Conservation (phyloP, 352 stramenopile species). For the Pythium rhizo-oryzae region DNA sequence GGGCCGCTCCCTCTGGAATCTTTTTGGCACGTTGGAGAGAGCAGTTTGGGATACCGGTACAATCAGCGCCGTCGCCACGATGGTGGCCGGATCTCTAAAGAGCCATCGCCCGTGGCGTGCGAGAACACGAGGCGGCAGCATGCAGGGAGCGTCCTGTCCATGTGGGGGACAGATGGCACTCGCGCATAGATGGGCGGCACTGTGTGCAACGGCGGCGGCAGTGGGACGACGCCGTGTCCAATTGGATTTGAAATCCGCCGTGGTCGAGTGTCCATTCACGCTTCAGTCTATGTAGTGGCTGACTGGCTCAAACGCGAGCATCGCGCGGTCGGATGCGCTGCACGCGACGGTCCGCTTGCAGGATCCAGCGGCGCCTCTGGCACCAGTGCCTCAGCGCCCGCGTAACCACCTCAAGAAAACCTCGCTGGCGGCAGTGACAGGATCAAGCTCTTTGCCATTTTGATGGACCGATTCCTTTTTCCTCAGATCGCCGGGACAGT, state of each 20-base stretch:
- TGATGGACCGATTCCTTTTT: background rate
- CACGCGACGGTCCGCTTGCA: background rate
- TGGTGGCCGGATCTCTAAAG: background rate
- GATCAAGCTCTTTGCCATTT: background rate
- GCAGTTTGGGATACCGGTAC: too few species aligned
- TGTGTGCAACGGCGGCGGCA: constrained; percentile 3
- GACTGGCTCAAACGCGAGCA: background rate
- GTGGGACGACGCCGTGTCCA: background rate
- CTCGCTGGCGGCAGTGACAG: background rate
- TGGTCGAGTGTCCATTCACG: background rate
- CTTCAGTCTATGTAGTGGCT: constrained; percentile 12
- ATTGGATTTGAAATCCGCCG: background rate
- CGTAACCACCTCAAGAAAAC: constrained; percentile 1
- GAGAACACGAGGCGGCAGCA: background rate
- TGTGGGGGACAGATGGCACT: background rate
- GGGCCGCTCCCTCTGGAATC: background rate
- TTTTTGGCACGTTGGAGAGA: background rate
- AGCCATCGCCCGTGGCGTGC: background rate
- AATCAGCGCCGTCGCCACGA: background rate
- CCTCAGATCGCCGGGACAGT: background rate
- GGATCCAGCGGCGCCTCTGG: background rate
- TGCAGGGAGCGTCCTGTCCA: background rate
- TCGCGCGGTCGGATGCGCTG: background rate
- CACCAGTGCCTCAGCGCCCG: background rate
- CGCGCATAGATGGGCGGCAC: constrained; percentile 9